Evolutionary conservation across 2,329 filamentous ascomycete species (phyloP), one percentile per base, ranked within the genome.

Genomic region (Cladosporium sp.): DNA sequence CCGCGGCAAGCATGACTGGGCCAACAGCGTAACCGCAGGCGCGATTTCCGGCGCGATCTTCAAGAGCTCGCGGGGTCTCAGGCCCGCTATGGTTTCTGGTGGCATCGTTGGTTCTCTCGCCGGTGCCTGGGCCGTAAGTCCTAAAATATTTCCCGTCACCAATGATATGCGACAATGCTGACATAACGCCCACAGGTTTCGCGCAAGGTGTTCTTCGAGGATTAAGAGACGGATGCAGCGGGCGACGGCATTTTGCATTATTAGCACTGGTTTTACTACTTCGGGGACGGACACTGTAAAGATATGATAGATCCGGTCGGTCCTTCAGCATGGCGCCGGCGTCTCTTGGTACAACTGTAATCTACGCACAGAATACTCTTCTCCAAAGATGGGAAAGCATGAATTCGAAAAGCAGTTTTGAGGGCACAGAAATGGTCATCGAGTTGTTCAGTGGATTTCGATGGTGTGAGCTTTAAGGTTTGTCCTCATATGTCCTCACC

Each of bases 1-100:
- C 58, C 79, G 91, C 56, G 89, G 89, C 58, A 89, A 89, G 74
- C 90, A 95, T 63, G 95, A 98, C 70, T 81, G 89, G 3, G 82
- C 85, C 54, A 98, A 98, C 76, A 93, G 89, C 58, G 81, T 98
- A 50, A 72, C 81, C 16, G 92, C 93, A 4, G 93, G 95, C 59
- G 86, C 79, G 1, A 70, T 98, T 62, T 95, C 90, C 66, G 93
- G 93, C 54, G 91, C 92, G 80, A 70, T 98, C 11, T 98, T 98
- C 76, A 97, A 96, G 80, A 95, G 91, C 71, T 97, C 95, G 45
- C 82, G 88, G 65, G 93, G 93, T 5, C 58, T 93, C 56, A 82
- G 87, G 71, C 91, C 90, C 33, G 97, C 97, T 91, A 78, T 93
- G 76, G 93, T 97, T 65, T 95, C 91, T 34, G 88, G 90, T 58